Evolutionary conservation across 2,329 filamentous ascomycete species (phyloP).

Genomic region (Decorospora gaudefroyi): DNA sequence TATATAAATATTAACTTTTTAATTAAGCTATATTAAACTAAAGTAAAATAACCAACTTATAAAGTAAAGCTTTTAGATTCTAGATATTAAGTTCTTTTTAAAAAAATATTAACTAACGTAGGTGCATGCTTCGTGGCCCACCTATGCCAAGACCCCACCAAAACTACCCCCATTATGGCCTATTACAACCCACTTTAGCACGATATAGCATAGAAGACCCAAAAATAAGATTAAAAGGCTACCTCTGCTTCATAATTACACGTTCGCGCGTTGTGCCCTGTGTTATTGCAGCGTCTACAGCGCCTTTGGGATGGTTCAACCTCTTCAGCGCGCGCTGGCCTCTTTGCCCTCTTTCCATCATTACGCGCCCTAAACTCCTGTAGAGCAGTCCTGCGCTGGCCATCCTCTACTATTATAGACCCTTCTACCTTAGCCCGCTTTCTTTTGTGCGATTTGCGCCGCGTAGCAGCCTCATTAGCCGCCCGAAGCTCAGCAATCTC

Average conservation of each 20-base stretch:
- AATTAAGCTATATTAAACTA: no score
- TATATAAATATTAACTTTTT: no score
- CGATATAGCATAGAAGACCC: no score
- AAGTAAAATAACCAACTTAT: no score
- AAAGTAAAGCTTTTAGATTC: no score
- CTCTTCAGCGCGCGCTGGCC: neutral
- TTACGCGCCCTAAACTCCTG: conserved; percentile 14
- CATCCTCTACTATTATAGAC: conserved; percentile 5
- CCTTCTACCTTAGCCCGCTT: conserved; percentile 4
- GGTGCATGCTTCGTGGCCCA: no score
- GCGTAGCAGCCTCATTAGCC: conserved; percentile 6
- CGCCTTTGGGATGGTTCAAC: neutral
- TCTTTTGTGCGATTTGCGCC: conserved; percentile 7
- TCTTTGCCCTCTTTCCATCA: conserved; percentile 12
- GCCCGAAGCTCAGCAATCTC: conserved; percentile 1
- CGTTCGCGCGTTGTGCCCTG: neutral
- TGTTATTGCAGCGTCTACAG: neutral
- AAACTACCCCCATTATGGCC: no score
- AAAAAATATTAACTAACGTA: no score
- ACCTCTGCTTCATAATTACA: neutral
- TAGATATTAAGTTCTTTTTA: no score
- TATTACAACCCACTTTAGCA: no score
- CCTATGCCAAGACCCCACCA: no score
- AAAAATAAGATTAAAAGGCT: neutral
- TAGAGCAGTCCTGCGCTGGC: conserved; percentile 8